Percentiles rank a stretch among this genome's conserved stretches.
Evolutionary conservation across 129 eudicot species (phyloP).

Genomic region (Artemisia argyi): DNA sequence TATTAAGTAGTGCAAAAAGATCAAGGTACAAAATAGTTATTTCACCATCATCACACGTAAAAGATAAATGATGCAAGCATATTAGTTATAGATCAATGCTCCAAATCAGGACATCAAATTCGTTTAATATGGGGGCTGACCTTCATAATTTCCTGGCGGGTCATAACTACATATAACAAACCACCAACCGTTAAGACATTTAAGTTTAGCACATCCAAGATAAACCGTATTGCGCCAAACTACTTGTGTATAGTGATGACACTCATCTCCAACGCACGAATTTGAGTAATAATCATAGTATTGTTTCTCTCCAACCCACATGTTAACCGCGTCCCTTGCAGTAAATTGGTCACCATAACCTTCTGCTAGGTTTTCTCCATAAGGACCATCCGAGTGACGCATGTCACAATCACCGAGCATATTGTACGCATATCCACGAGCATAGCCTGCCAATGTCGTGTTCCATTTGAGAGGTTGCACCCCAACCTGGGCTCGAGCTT

Average conservation of each 20-base stretch:
- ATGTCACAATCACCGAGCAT: constrained; percentile 27
- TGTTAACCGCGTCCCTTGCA: constrained; percentile 25
- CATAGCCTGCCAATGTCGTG: constrained; percentile 39
- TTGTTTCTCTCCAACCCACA: constrained; percentile 55
- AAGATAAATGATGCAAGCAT: too few relatives aligned
- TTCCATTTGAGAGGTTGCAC: constrained; percentile 52
- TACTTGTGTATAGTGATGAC: constrained; percentile 70
- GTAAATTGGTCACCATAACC: constrained; percentile 22
- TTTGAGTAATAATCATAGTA: constrained; percentile 33
- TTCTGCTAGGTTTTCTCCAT: constrained; percentile 44
- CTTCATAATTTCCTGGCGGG: constrained; percentile 57
- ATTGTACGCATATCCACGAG: constrained; percentile 33
- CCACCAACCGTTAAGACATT: constrained; percentile 41
- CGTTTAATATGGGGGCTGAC: constrained; percentile 45
- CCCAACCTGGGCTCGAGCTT: constrained; percentile 46
- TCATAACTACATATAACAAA: constrained; percentile 53
- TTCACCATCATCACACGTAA: too few relatives aligned
- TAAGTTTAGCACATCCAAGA: constrained; percentile 59
- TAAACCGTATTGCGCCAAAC: constrained; percentile 49
- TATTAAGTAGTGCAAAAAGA: too few relatives aligned
- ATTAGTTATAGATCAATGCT: too few relatives aligned
- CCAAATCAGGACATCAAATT: too few relatives aligned
- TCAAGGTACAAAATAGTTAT: too few relatives aligned
- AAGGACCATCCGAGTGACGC: constrained; percentile 43
- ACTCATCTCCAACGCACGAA: constrained; percentile 28